A percentile compares a stretch with the other conserved stretches of the same genome.
phyloP scores from a whole-genome alignment of 176 grass and related monocot species.

The Luzula sylvatica region DNA sequence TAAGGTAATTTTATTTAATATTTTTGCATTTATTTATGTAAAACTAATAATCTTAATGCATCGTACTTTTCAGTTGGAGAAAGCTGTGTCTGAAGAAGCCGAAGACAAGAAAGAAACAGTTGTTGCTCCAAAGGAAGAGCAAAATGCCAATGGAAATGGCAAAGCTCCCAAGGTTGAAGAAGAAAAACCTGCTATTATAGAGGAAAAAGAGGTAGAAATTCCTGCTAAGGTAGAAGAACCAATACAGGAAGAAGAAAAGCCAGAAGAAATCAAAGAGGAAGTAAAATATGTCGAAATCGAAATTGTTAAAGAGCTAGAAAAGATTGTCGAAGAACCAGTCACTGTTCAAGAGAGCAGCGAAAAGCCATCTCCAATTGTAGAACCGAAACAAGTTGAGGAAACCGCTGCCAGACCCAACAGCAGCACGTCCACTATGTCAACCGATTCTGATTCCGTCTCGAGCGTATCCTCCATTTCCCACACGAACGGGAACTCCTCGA shows the following conservation, averaged over 20 bases:
- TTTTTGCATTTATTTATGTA: not conserved
- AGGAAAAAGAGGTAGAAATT: slow-evolving; percentile 11
- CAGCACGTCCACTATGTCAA: slow-evolving; percentile 16
- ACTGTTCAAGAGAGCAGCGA: not conserved
- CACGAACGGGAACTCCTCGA: not conserved
- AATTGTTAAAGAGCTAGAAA: not conserved
- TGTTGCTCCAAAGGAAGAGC: slow-evolving; percentile 17
- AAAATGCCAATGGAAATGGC: slow-evolving; percentile 1
- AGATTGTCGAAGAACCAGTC: not conserved
- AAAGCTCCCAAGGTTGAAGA: slow-evolving; percentile 16
- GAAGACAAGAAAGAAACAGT: slow-evolving; percentile 35
- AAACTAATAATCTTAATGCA: not conserved
- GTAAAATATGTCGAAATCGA: not conserved
- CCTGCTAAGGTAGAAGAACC: too few species aligned
- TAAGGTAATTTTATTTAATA: slow-evolving; percentile 30
- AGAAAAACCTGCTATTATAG: not conserved
- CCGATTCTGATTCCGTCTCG: not conserved
- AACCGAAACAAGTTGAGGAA: slow-evolving; percentile 2
- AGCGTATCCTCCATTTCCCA: slow-evolving; percentile 12
- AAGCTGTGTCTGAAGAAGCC: slow-evolving; percentile 20
- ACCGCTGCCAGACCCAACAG: slow-evolving; percentile 15
- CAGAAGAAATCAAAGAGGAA: too few species aligned
- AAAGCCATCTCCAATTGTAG: not conserved
- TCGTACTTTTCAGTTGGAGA: slow-evolving; percentile 37
- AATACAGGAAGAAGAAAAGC: too few species aligned